Conservation (phyloP, 2,329 filamentous ascomycete species). For the Diaporthe eres region DNA sequence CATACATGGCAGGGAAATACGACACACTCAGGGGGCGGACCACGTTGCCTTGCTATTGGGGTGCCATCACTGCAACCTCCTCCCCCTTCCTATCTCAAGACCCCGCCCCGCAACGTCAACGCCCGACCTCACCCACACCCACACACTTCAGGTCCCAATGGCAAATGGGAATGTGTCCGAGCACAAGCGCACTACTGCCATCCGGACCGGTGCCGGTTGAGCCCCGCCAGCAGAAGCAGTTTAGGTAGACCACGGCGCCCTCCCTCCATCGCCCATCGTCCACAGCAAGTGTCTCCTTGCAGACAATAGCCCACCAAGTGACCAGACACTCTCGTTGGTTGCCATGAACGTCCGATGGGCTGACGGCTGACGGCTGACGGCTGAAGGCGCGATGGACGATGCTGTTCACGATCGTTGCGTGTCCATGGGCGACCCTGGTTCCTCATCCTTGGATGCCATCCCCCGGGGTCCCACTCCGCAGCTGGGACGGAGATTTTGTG, state of each 20-base stretch:
- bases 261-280: not conserved
- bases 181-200: slow-evolving; percentile 3
- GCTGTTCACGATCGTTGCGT: not conserved
- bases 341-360: not conserved
- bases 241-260: not conserved
- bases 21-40: slow-evolving; percentile 12
- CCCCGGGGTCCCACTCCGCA: slow-evolving; percentile 16
- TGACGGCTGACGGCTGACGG: not conserved
- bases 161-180: slow-evolving; percentile 21
- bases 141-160: slow-evolving; percentile 4
- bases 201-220: slow-evolving; percentile 12
- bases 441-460: slow-evolving; percentile 4
- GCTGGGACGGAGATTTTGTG: slow-evolving; percentile 22
- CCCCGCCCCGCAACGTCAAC: slow-evolving; percentile 27
- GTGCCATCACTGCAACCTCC: slow-evolving; percentile 23
- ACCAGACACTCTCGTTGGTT: not conserved
- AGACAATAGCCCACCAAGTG: not conserved
- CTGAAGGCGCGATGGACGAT: slow-evolving; percentile 1
- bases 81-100: not conserved
- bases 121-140: slow-evolving; percentile 28
- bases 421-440: slow-evolving; percentile 23
- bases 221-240: slow-evolving; percentile 20
- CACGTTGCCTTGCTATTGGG: slow-evolving; percentile 19
- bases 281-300: not conserved
- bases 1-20: slow-evolving; percentile 3